Conservation (phyloP, 1,284 basidiomycete species). For the Schizophyllum amplum region DNA sequence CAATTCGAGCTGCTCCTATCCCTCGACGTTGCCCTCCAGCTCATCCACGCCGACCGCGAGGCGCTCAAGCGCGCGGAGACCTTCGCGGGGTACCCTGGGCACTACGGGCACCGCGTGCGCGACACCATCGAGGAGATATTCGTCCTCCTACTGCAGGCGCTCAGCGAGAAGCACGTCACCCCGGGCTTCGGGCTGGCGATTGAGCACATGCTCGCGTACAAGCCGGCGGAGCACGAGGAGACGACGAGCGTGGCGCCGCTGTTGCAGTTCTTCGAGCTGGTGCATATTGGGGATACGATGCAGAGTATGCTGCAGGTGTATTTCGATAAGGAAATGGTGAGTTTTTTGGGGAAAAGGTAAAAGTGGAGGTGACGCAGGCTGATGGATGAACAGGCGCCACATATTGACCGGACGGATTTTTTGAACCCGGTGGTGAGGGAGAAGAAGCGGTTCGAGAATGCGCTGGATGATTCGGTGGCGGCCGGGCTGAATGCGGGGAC, state of each 20-base stretch:
- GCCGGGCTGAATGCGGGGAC: slow-evolving; percentile 91
- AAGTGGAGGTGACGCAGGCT: slow-evolving; percentile 1
- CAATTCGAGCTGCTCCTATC: slow-evolving; percentile 85
- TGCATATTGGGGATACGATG: slow-evolving; percentile 95
- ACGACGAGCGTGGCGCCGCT: slow-evolving; percentile 82
- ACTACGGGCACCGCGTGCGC: slow-evolving; percentile 71
- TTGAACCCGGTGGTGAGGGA: slow-evolving; percentile 89
- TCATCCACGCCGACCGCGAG: slow-evolving; percentile 90
- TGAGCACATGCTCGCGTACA: slow-evolving; percentile 80
- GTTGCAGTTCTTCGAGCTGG: slow-evolving; percentile 95
- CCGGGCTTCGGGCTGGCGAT: slow-evolving; percentile 84
- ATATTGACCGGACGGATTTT: slow-evolving; percentile 91
- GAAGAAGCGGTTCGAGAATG: slow-evolving; percentile 92
- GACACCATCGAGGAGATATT: slow-evolving; percentile 93
- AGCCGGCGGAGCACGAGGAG: slow-evolving; percentile 75
- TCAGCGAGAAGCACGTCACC: slow-evolving; percentile 75
- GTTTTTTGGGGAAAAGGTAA: slow-evolving; percentile 7
- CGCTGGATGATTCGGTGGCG: slow-evolving; percentile 88
- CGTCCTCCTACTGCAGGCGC: slow-evolving; percentile 71
- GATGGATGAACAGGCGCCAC: slow-evolving; percentile 47
- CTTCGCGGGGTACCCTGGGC: slow-evolving; percentile 80
- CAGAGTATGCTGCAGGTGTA: slow-evolving; percentile 97
- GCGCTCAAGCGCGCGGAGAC: slow-evolving; percentile 88
- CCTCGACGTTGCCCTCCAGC: slow-evolving; percentile 83
- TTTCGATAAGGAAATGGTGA: slow-evolving; percentile 89